Evolutionary conservation across 2,329 filamentous ascomycete species (phyloP), one percentile per base, ranked within the genome.

Genomic region (Mycosphaerella arachidis): DNA sequence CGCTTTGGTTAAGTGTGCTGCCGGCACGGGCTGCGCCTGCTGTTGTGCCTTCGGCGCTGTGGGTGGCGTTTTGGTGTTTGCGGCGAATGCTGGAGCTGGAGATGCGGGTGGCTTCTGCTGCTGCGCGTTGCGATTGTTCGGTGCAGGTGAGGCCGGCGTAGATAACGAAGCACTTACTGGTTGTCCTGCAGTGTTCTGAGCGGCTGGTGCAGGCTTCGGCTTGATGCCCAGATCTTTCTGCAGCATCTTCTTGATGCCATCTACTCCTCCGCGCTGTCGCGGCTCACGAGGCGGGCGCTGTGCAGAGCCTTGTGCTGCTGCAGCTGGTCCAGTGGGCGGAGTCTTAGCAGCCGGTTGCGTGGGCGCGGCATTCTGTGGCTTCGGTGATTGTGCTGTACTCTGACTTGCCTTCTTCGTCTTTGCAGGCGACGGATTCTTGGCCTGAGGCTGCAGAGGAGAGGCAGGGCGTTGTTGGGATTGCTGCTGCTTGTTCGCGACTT

Each of bases 211-310:
- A 43, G 73, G 62, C 73, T 78, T 60, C 43, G 78, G 76, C 31
- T 77, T 76, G 13, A 87, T 76, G 12, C 85, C 85, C 24, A 87
- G 74, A 70, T 88, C 85, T 58, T 84, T 82, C 65, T 86, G 84
- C 2, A 87, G 75, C 70, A 87, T 86, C 53, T 82, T 67, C 77
- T 74, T 74, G 65, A 75, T 74, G 18, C 69, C 71, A 45, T 73
- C 71, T 9, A 70, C 63, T 51, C 64, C 67, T 9, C 66, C 68
- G n/a, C 70, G 56, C 58, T 68, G 70, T 46, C 70, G 65, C 33
- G 66, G 68, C 10, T 59, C 60, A n/a, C 63, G 62, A 55, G 66
- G 65, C 29, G 48, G 43, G 16, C 55, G 43, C 30, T 66, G 53
- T 3, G 65, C 64, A 27, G 66, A 60, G 58, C 56, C 62, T 13